Evolutionary conservation across 305 asterid genomes (phyloP).

Genomic region (Fraxinus baroniana): DNA sequence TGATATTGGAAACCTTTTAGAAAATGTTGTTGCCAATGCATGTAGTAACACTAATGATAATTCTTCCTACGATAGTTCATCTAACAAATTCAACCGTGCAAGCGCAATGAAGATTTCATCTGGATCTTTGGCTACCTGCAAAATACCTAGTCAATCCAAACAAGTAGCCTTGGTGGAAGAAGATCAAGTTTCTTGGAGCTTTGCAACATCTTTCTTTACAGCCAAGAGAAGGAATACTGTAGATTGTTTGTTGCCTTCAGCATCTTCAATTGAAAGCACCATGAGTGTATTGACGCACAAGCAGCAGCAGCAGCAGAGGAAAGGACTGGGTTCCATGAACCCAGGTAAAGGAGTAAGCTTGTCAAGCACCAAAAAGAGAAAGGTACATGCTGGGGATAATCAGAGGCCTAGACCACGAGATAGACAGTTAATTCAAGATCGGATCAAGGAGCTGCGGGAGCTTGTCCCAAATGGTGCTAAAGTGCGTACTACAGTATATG

Average conservation of each 20-base stretch:
- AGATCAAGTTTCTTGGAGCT: conserved; percentile 34
- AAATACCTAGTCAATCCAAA: conserved; percentile 29
- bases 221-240: conserved; percentile 26
- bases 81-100: conserved; percentile 30
- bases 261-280: conserved; percentile 50
- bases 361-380: conserved; percentile 49
- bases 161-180: conserved; percentile 32
- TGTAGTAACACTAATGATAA: conserved; percentile 34
- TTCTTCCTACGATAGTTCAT: conserved; percentile 35
- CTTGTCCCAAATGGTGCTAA: conserved; percentile 83
- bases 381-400: conserved; percentile 36
- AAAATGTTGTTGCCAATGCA: conserved; percentile 44
- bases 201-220: conserved; percentile 31
- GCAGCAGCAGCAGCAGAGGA: conserved; percentile 35
- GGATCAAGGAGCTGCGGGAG: conserved; percentile 80
- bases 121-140: conserved; percentile 32
- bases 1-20: conserved; percentile 41
- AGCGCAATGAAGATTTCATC: conserved; percentile 32
- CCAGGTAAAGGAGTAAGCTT: conserved; percentile 35
- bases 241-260: conserved; percentile 29
- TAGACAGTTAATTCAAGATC: conserved; percentile 86
- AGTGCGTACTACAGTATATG: conserved; percentile 37
- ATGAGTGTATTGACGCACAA: conserved; percentile 33
- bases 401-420: conserved; percentile 81
- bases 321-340: conserved; percentile 30